Percentiles rank a stretch among this genome's conserved stretches.
These are phyloP conservation scores for Globisporangium yorkense DNA, from an alignment of 352 stramenopile genomes.

Conservation along the genomic window DNA sequence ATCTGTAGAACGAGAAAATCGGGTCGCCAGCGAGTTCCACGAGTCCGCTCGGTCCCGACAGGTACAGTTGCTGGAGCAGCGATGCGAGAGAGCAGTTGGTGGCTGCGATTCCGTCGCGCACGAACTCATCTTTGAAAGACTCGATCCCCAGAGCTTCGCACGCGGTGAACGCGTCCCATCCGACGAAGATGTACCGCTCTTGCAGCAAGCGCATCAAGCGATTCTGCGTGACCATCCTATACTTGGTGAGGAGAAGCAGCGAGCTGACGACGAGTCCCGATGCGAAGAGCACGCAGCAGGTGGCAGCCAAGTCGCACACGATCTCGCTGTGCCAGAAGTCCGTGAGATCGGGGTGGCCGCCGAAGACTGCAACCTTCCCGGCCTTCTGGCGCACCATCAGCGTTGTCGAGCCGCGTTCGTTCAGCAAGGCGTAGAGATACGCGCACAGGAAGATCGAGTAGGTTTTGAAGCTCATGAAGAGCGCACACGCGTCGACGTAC, in stretches of 20 bases:
- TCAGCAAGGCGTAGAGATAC: constrained; percentile 30
- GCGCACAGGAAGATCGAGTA: constrained; percentile 41
- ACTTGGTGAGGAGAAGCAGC: constrained; percentile 29
- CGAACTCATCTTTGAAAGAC: constrained; percentile 18
- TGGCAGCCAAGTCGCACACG: constrained; percentile 36
- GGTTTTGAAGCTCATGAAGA: constrained; percentile 53
- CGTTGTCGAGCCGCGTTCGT: constrained; percentile 21
- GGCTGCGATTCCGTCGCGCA: constrained; percentile 12
- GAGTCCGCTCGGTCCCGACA: constrained; percentile 39
- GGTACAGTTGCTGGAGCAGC: constrained; percentile 40
- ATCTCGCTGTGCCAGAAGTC: constrained; percentile 48
- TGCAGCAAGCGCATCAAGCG: constrained; percentile 34
- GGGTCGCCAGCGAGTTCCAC: constrained; percentile 36
- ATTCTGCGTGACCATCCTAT: constrained; percentile 33
- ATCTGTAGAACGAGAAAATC: not conserved
- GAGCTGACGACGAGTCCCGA: constrained; percentile 17
- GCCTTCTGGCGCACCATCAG: constrained; percentile 36
- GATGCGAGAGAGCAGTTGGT: constrained; percentile 32
- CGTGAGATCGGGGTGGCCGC: constrained; percentile 25
- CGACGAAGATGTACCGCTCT: constrained; percentile 36
- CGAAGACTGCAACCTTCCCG: constrained; percentile 26
- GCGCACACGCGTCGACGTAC: constrained; percentile 33
- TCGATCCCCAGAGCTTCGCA: constrained; percentile 38
- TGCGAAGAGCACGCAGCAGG: constrained; percentile 25
- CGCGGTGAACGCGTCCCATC: constrained; percentile 35